Conservation (phyloP, 2,329 filamentous ascomycete species). For the Leptodontidium sp. region DNA sequence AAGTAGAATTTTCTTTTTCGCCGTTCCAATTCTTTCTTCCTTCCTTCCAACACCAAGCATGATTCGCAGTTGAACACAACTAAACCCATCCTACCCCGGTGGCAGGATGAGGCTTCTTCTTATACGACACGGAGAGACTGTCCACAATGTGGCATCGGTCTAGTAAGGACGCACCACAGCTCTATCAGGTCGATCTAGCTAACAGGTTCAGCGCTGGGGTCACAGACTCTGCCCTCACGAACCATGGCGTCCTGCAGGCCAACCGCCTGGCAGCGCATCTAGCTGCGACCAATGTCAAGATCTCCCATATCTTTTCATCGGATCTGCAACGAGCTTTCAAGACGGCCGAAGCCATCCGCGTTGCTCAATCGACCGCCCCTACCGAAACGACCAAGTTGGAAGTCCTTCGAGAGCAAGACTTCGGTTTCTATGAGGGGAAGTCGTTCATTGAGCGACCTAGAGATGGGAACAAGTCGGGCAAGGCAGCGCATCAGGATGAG, state of each 20-base stretch:
- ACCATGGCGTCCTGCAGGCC: slow-evolving; percentile 83
- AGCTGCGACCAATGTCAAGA: slow-evolving; percentile 66
- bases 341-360: slow-evolving; percentile 73
- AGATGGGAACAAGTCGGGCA: slow-evolving; percentile 46
- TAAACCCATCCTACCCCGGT: slow-evolving; percentile 35
- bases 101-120: slow-evolving; percentile 71
- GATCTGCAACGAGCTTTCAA: slow-evolving; percentile 76
- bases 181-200: slow-evolving; percentile 27
- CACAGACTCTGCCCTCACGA: slow-evolving; percentile 81
- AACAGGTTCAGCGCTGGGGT: slow-evolving; percentile 70
- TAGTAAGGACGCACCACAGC: slow-evolving; percentile 61
- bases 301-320: slow-evolving; percentile 79
- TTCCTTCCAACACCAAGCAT: slow-evolving; percentile 30
- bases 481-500: slow-evolving; percentile 50
- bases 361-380: slow-evolving; percentile 55
- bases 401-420: slow-evolving; percentile 76
- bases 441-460: slow-evolving; percentile 56
- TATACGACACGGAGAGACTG: slow-evolving; percentile 88
- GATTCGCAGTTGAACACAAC: slow-evolving; percentile 37
- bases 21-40: neutral
- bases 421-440: slow-evolving; percentile 74
- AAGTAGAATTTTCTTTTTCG: neutral
- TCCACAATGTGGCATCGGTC: slow-evolving; percentile 83
- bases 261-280: slow-evolving; percentile 73
- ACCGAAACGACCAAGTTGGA: slow-evolving; percentile 41